Evolutionary conservation across 2,329 filamentous ascomycete species (phyloP), one percentile per base, ranked within the genome.

Genomic region (Alternaria hordeiaustralica): DNA sequence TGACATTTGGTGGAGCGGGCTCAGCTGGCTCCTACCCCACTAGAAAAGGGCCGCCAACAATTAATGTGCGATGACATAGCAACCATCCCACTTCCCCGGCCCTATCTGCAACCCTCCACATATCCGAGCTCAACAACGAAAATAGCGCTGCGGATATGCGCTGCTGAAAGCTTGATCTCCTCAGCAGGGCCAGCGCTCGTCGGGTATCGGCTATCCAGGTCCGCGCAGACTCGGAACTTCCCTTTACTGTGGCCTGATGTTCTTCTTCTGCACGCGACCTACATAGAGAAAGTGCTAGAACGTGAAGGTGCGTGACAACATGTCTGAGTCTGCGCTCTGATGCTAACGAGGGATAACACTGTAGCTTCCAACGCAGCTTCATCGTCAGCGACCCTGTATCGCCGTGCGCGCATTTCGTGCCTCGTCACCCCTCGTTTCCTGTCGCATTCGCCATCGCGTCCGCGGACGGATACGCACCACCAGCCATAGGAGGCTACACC

Each of bases 71-170:
- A 71, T 71, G 70, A 72, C 71, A 72, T 72, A 65, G 59, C 54
- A 57, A 36, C 12, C 33, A 53, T 54, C 56, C 58, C 64, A 55
- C 61, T 55, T 55, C 59, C 67, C 68, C 68, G 61, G 66, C 53
- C 60, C 51, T 41, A 44, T 60, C 50, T 66, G 64, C 65, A 64
- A 20, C 61, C 66, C 56, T 76, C 73, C 65, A 73, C 72, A 64
- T 64, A 60, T 59, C 71, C 71, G 71, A 68, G 67, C 72, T 75
- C 76, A 79, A 79, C 75, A 77, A 72, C 74, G 73, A 65, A 66
- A 66, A 64, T 76, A 77, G 74, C 72, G 74, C 65, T 69, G 71
- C 71, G 45, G 63, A 66, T 43, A 68, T 55, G 66, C 66, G 61
- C 50, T 61, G 62, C 61, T 67, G 59, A 60, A 51, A 44, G 60